phyloP scores from a whole-genome alignment of 768 basidiomycete species.

The Trametes elegans region DNA sequence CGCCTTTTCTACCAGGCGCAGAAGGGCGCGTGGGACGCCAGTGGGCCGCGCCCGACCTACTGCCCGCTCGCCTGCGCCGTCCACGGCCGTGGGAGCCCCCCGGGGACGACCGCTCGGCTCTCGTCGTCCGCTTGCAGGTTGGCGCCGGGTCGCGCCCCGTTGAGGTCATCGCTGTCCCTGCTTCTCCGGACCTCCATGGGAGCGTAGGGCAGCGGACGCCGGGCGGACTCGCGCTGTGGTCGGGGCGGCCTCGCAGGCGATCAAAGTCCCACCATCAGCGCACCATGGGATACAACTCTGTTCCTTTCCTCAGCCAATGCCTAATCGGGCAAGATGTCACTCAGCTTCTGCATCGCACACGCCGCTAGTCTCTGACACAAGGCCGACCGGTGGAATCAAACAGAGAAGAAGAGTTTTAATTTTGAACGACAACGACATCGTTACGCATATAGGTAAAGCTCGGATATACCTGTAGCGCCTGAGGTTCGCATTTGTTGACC shows the following conservation, averaged over 20 bases:
- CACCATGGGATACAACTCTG: slow-evolving; percentile 13
- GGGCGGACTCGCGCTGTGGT: neutral
- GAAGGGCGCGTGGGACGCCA: neutral
- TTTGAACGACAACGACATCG: no score
- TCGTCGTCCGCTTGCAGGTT: slow-evolving; percentile 3
- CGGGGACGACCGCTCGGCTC: neutral
- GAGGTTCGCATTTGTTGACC: no score
- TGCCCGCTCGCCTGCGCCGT: slow-evolving; percentile 2
- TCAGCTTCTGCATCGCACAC: neutral
- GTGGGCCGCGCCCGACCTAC: neutral
- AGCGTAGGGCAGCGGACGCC: neutral
- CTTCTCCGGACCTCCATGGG: neutral
- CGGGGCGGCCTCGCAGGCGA: neutral
- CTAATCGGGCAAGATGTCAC: neutral
- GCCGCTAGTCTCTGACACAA: neutral
- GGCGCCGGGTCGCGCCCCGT: neutral
- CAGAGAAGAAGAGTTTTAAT: neutral
- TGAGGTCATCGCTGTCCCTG: slow-evolving; percentile 6
- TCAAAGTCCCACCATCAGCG: slow-evolving; percentile 14
- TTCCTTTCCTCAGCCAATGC: slow-evolving; percentile 13
- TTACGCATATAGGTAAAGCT: no score
- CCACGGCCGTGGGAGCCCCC: slow-evolving; percentile 6
- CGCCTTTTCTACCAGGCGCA: neutral
- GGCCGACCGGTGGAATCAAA: neutral
- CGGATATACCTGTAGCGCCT: no score